Conservation (phyloP, 345 rosid genomes). For the Turnera subulata region DNA sequence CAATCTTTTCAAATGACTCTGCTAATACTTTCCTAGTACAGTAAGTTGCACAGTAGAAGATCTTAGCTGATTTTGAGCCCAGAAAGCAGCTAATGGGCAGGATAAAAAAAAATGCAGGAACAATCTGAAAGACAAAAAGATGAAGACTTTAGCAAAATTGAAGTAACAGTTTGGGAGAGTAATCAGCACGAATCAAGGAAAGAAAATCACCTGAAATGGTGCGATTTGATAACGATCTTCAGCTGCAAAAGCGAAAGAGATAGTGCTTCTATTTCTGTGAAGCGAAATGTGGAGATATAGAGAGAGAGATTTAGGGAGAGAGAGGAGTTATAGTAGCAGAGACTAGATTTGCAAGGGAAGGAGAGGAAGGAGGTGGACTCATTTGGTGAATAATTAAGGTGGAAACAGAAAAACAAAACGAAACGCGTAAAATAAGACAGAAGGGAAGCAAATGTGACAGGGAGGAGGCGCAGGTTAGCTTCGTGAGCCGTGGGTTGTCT, state of each 20-base stretch:
- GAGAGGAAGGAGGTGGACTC: too few species aligned
- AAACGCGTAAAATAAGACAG: slow-evolving; percentile 4
- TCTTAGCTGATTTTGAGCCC: background rate
- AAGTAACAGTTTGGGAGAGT: background rate
- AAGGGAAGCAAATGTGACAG: background rate
- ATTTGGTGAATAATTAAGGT: too few species aligned
- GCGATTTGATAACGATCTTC: slow-evolving; percentile 12
- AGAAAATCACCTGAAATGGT: background rate
- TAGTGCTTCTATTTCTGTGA: background rate
- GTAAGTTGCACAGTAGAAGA: background rate
- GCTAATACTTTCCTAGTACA: background rate
- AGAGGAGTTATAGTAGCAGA: background rate
- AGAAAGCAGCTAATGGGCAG: background rate
- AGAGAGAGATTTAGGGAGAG: background rate
- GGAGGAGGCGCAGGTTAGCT: slow-evolving; percentile 32
- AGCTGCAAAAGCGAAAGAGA: background rate
- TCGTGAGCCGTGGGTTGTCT: slow-evolving; percentile 20
- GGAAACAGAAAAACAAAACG: background rate
- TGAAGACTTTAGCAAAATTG: background rate
- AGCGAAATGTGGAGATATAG: background rate
- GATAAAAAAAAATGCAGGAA: background rate
- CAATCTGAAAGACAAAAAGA: background rate
- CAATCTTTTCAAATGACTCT: background rate
- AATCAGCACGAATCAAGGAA: slow-evolving; percentile 9
- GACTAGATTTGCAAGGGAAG: background rate